Base-by-base conservation (phyloP, 2,329 filamentous ascomycete species). In the Ascochyta lentis region DNA sequence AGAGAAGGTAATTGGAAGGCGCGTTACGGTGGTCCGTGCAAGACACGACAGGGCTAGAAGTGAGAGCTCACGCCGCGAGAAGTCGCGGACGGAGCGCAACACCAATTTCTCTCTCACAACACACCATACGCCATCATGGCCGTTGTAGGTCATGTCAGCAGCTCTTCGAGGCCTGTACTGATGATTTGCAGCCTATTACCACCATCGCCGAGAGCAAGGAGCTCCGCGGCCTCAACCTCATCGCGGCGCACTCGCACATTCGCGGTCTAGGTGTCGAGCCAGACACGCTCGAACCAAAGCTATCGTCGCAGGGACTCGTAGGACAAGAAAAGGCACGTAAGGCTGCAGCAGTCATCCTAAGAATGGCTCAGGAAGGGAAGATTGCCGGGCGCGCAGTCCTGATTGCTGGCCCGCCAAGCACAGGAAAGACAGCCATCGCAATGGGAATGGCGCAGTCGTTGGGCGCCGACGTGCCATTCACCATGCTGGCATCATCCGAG, bases 351-450 rank as follows among this genome's bases (percentile, higher is more conserved):
- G 90, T 99, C 44, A 96, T 99, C 69, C 81, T 99, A 59, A 92
- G 96, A 81, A 99, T 99, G 95, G 96, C 96, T 69, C 97, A 96
- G 80, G 92, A 97, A 73, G 94, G 94, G 72, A 98, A 97, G 83
- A 98, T 99, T 79, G 95, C 95, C 56, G 95, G 95, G 49, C 88
- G 94, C 70, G 95, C 95, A 31, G 91, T 97, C 29, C 82, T 99
- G 67, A 96, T 99, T 70, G 94, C 95, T 44, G 95, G 95, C 0
- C 95, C 95, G 58, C 95, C 95, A 4, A 94, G 95, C 79, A 99
- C 95, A 49, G 95, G 95, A 71, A 99, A 99, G 82, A 99, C 95
- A 0, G 95, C 95, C 43, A 96, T 99, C 68, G 95, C 95, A 47
- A 98, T 97, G 90, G 95, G 93, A 44, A 97, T 99, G 93, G 90